Evolutionary conservation across 176 grass and related monocot genomes (phyloP).

Genomic region (Guadua angustifolia): DNA sequence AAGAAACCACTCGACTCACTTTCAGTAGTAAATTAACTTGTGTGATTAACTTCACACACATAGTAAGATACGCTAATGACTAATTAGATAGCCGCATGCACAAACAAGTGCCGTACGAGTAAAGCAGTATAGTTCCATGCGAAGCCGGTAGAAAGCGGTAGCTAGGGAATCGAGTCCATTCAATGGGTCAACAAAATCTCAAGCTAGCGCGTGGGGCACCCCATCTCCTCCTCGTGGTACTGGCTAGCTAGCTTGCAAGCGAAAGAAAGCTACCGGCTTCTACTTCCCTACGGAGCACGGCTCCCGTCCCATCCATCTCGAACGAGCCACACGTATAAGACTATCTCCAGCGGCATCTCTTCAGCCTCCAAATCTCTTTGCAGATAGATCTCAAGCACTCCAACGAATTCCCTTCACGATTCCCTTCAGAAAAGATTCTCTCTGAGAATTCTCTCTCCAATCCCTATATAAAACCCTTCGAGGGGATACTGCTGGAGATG

Average conservation of each 20-base stretch:
- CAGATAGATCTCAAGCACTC: too few species aligned
- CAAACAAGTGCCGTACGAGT: background rate
- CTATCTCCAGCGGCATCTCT: too few species aligned
- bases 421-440: too few species aligned
- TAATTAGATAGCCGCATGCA: background rate
- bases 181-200: background rate
- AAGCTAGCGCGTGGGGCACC: slow-evolving; percentile 2
- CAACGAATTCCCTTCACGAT: too few species aligned
- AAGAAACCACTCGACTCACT: background rate
- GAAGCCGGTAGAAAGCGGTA: background rate
- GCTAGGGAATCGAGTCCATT: background rate
- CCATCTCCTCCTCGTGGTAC: background rate
- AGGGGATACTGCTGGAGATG: too few species aligned
- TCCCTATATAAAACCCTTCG: too few species aligned
- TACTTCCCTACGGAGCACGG: slow-evolving; percentile 23
- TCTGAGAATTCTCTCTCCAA: too few species aligned
- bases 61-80: background rate
- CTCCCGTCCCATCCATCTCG: slow-evolving; percentile 25
- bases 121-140: background rate
- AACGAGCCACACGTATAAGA: background rate
- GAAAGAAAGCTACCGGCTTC: slow-evolving; percentile 8
- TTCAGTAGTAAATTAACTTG: background rate
- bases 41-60: background rate
- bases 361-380: too few species aligned
- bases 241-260: slow-evolving; percentile 3